Evolutionary conservation across 2,329 filamentous ascomycete genomes (phyloP), one percentile per base, ranked within the genome.

Genomic region (Domatiomyces globalis): DNA sequence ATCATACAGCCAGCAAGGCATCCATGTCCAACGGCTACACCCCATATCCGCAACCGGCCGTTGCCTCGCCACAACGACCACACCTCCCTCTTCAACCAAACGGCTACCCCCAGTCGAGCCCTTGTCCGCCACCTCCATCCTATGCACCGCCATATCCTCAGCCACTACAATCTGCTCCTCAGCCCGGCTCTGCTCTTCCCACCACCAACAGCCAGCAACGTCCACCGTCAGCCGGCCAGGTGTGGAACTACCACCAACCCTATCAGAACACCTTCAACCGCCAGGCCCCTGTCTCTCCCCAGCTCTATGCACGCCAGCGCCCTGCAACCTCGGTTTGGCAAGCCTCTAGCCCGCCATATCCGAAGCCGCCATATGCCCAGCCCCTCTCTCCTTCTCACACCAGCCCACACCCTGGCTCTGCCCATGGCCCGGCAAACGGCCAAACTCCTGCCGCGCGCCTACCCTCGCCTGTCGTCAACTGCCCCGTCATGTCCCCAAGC

Each of bases 401-500:
- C 62, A 27, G 51, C 59, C 5, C 57, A 60, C 22, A 58, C 56
- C 47, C 55, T 55, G 50, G 55, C 65, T 50, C 68, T 67, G 70
- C 70, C 43, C 67, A 71, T 50, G 68, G 68, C 5, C 63, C 65
- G 15, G 46, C 44, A 27, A 50, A 52, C 49, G 29, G 48, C 15
- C 49, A 50, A n/a, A 44, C 65, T 62, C 46, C 63, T 64, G 46
- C 46, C 27, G 49, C 50, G 5, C 52, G 56, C 7, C 54, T 62
- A 33, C 61, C 63, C 12, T 71, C 69, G 6, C 69, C 70, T 17
- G 66, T 71, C 18, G 65, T 72, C 46, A 71, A 71, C 51, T 67
- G 66, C 12, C 69, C 71, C 1, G 68, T 70, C 1, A 71, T 73
- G 65, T 73, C 72, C 18, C 71, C 71, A 19, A 70, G 74, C 51